These are phyloP conservation scores for Mycena galericulata DNA, from an alignment of 768 basidiomycete species.

Conservation along the genomic window DNA sequence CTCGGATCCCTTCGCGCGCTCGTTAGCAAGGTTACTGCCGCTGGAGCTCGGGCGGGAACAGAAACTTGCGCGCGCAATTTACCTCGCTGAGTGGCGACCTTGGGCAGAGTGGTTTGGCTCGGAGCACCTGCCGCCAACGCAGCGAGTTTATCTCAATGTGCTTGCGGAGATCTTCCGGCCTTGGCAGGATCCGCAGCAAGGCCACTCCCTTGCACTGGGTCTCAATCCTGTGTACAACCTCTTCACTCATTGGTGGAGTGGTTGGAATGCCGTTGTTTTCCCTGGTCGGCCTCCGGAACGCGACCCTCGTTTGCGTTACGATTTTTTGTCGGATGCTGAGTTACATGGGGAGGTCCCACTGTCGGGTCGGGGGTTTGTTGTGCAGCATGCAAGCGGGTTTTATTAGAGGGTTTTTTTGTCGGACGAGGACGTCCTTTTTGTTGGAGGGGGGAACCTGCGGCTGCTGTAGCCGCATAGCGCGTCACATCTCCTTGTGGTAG, in stretches of 20 bases:
- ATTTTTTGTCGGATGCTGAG: neutral
- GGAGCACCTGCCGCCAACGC: neutral
- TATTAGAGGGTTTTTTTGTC: neutral
- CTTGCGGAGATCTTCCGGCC: neutral
- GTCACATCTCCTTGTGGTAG: too few relatives aligned
- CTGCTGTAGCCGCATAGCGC: too few relatives aligned
- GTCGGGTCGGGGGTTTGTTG: neutral
- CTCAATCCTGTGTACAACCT: neutral
- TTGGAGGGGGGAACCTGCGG: constrained; percentile 1
- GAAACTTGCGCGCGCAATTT: neutral
- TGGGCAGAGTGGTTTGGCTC: neutral
- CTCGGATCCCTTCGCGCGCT: neutral
- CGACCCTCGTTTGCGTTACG: neutral
- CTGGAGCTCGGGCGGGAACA: neutral
- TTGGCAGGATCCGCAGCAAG: neutral
- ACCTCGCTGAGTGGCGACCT: too few relatives aligned
- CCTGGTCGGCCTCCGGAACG: too few relatives aligned
- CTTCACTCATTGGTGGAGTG: neutral
- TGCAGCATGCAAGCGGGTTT: neutral
- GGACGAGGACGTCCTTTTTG: neutral
- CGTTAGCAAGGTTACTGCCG: neutral
- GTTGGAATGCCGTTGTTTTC: neutral
- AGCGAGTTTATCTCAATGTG: constrained; percentile 4
- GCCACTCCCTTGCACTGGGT: neutral
- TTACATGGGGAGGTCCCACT: neutral